A percentile compares a stretch with the other conserved stretches of the same genome.
These are phyloP conservation scores for Paralagenidium karlingii DNA, from an alignment of 352 stramenopile genomes.

Conservation along the genomic window DNA sequence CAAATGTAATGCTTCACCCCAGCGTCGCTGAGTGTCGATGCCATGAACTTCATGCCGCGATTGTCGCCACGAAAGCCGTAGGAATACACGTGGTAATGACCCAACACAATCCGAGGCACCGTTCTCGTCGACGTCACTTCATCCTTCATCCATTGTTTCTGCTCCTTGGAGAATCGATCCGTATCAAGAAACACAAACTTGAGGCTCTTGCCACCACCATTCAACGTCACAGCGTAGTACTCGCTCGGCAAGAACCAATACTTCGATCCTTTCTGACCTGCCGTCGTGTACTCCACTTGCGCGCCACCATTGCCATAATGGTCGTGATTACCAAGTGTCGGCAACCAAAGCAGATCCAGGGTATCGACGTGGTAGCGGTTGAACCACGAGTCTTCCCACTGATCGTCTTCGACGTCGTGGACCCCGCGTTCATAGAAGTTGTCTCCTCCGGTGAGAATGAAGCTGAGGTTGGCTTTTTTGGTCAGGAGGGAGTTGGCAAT, in stretches of 20 bases:
- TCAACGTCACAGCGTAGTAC: constrained; percentile 17
- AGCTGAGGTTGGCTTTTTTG: constrained; percentile 13
- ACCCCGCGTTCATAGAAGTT: constrained; percentile 30
- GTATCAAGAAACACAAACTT: constrained; percentile 20
- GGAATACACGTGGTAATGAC: constrained; percentile 24
- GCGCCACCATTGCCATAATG: constrained; percentile 17
- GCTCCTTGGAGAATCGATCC: constrained; percentile 9
- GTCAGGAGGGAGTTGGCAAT: no score
- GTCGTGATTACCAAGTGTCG: constrained; percentile 26
- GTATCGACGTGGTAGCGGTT: constrained; percentile 16
- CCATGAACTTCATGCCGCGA: no score
- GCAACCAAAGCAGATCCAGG: constrained; percentile 18
- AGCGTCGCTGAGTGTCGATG: constrained; percentile 8
- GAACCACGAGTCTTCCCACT: constrained; percentile 15
- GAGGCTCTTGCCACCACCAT: constrained; percentile 14
- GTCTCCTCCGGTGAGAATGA: constrained; percentile 21
- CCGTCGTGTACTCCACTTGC: constrained; percentile 15
- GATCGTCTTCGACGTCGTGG: constrained; percentile 9
- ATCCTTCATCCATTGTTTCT: constrained; percentile 12
- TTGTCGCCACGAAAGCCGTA: constrained; percentile 14
- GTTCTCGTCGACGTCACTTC: constrained; percentile 11
- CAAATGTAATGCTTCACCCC: constrained; percentile 22
- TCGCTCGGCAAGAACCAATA: constrained; percentile 26
- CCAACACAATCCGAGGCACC: constrained; percentile 12
- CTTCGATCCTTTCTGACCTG: constrained; percentile 7